Evolutionary conservation across 2,329 filamentous ascomycete species (phyloP).

Genomic region (Stemphylium lycopersici): DNA sequence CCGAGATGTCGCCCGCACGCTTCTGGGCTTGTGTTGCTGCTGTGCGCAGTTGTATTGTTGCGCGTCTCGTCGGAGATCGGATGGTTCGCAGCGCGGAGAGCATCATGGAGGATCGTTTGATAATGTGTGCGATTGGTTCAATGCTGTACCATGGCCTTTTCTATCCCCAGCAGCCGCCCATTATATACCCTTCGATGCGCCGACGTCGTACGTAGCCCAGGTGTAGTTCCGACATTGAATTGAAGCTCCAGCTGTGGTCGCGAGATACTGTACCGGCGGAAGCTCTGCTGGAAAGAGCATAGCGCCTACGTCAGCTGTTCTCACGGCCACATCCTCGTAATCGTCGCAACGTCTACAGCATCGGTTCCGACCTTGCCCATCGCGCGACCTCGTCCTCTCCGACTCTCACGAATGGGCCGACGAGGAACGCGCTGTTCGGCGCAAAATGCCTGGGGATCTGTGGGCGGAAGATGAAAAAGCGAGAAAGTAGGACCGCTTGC

Average conservation of each 20-base stretch:
- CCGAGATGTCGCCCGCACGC: slow-evolving; percentile 57
- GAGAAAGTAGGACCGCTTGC: slow-evolving; percentile 15
- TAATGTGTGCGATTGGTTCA: neutral
- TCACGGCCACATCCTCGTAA: slow-evolving; percentile 3
- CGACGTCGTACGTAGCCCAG: neutral
- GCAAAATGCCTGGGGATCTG: neutral
- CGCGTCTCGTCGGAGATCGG: slow-evolving; percentile 29
- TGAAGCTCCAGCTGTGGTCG: slow-evolving; percentile 16
- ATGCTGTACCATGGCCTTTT: slow-evolving; percentile 15
- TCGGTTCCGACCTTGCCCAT: slow-evolving; percentile 23
- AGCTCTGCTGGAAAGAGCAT: slow-evolving; percentile 25
- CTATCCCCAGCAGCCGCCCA: slow-evolving; percentile 18
- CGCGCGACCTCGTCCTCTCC: slow-evolving; percentile 16
- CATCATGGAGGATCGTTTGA: slow-evolving; percentile 28
- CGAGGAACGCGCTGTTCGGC: slow-evolving; percentile 20
- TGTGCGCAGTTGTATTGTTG: slow-evolving; percentile 32
- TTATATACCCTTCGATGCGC: slow-evolving; percentile 26
- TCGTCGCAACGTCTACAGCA: slow-evolving; percentile 19
- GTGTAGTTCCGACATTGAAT: slow-evolving; percentile 26
- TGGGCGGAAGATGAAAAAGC: neutral
- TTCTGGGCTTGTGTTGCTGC: slow-evolving; percentile 48
- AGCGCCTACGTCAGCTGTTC: slow-evolving; percentile 14
- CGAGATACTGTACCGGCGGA: slow-evolving; percentile 26
- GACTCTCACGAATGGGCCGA: slow-evolving; percentile 21
- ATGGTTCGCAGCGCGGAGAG: slow-evolving; percentile 36